Conservation (phyloP, 805 yeast species). For the Candida pini region DNA sequence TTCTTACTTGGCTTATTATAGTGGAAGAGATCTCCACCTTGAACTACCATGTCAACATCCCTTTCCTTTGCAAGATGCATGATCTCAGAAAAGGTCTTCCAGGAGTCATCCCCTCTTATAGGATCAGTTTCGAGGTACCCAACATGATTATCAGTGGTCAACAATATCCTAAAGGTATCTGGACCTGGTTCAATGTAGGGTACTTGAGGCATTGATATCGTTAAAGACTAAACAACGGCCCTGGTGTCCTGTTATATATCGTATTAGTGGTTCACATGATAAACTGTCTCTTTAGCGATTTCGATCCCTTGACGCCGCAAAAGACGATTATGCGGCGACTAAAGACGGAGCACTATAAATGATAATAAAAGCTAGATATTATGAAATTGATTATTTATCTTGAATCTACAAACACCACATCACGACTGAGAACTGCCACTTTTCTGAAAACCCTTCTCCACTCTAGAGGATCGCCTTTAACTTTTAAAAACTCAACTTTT, state of each 20-base stretch:
- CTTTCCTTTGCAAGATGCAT: constrained; percentile 59
- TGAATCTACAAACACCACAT: constrained; percentile 44
- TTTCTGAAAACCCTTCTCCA: constrained; percentile 65
- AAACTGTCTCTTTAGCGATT: too few relatives aligned
- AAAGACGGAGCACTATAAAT: too few relatives aligned
- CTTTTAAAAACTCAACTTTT: constrained; percentile 49
- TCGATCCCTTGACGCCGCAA: too few relatives aligned
- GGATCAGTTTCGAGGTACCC: constrained; percentile 91
- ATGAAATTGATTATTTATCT: neutral
- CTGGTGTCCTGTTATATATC: too few relatives aligned
- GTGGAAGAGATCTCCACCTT: constrained; percentile 92
- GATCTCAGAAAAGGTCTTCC: constrained; percentile 83
- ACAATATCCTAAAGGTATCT: constrained; percentile 68
- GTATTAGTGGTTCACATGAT: too few relatives aligned
- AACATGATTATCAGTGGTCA: constrained; percentile 95
- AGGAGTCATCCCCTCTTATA: constrained; percentile 82
- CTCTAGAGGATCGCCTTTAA: constrained; percentile 64
- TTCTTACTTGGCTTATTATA: constrained; percentile 84
- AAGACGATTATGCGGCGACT: too few relatives aligned
- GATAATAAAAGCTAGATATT: neutral
- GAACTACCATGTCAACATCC: constrained; percentile 85
- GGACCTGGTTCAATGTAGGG: constrained; percentile 42
- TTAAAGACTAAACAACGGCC: too few relatives aligned
- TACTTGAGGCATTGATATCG: constrained; percentile 34
- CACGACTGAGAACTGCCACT: constrained; percentile 51